Evolutionary conservation across 2,329 filamentous ascomycete species (phyloP).

Genomic region (Ceratocystis variospora): DNA sequence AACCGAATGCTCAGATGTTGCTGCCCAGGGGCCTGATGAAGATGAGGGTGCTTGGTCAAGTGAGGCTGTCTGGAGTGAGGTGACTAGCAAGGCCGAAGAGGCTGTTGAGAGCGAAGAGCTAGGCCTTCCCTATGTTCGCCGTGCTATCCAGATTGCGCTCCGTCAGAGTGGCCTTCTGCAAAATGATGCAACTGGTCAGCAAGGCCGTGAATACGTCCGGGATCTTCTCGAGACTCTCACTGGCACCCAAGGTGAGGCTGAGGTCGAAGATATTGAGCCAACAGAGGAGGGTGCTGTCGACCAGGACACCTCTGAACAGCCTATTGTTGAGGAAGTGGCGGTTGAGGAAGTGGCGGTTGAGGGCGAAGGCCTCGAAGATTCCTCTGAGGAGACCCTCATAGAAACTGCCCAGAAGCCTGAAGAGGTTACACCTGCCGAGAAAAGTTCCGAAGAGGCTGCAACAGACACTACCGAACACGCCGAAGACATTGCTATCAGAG

Average conservation of each 20-base stretch:
- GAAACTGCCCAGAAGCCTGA: slow-evolving; percentile 15
- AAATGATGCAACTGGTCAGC: slow-evolving; percentile 30
- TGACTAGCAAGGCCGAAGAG: slow-evolving; percentile 42
- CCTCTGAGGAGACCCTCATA: slow-evolving; percentile 7
- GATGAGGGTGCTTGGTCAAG: slow-evolving; percentile 21
- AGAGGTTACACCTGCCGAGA: background rate
- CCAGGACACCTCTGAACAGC: background rate
- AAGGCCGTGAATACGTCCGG: slow-evolving; percentile 37
- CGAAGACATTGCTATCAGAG: slow-evolving; percentile 4
- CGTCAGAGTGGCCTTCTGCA: slow-evolving; percentile 40
- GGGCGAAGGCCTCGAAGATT: slow-evolving; percentile 15
- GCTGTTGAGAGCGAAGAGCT: slow-evolving; percentile 44
- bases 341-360: slow-evolving; percentile 13
- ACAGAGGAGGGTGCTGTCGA: slow-evolving; percentile 10
- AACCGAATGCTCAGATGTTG: slow-evolving; percentile 20
- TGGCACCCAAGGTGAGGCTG: slow-evolving; percentile 21
- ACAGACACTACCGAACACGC: background rate
- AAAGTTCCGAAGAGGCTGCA: background rate
- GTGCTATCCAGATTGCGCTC: slow-evolving; percentile 42
- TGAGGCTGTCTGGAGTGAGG: slow-evolving; percentile 38
- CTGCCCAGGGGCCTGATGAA: slow-evolving; percentile 22
- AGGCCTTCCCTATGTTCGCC: slow-evolving; percentile 38
- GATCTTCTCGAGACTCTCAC: slow-evolving; percentile 38
- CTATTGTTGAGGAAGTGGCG: slow-evolving; percentile 7
- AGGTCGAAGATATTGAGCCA: slow-evolving; percentile 7